Base-by-base conservation (phyloP, 305 asterid genomes). In the Nicotiana rustica region DNA sequence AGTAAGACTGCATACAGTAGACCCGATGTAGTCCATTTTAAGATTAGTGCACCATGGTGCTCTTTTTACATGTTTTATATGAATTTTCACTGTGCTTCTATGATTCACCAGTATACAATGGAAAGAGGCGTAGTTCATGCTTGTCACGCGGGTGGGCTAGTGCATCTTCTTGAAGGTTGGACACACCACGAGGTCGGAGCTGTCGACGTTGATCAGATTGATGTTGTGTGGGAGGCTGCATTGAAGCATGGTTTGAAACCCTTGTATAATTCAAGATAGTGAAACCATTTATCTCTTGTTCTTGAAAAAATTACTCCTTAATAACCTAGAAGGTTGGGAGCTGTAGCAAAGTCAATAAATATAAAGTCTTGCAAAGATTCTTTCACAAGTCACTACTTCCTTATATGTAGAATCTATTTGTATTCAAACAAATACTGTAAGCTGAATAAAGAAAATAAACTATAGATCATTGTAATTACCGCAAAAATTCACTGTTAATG, bases 101-200 rank as follows among this genome's bases (percentile, higher is more conserved):
- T 12, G 55, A 35, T 83, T 64, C 36, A 68, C 38, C 89, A 95
- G 99, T 92, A 95, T 67, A 93, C 99, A 44, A 85, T 93, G 96
- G 97, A 64, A 83, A 88, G 99, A 89, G 98, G 97, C 17, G 92
- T 90, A 47, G 97, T 95, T 18, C 99, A 93, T 84, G 99, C 99
- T 21, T 95, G 99, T 89, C 99, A 95, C 44, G 99, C 99, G 1
- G 99, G 99, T 44, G 99, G 99, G 68, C 88, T 91, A 56, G 95
- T 95, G 59, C 99, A 95, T 89, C 86, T 86, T 82, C 97, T 95
- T 75, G 92, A 95, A 93, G 95, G 93, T 5, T 95, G 99, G 99
- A 70, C 84, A 49, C 97, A 93, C 81, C 95, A 95, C 67, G 99
- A 95, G 68, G 98, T 95, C 47, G 99, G 99, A 41, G 98, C 98